Conservation (phyloP, 164 flowering plant species). For the Annona cherimola region DNA sequence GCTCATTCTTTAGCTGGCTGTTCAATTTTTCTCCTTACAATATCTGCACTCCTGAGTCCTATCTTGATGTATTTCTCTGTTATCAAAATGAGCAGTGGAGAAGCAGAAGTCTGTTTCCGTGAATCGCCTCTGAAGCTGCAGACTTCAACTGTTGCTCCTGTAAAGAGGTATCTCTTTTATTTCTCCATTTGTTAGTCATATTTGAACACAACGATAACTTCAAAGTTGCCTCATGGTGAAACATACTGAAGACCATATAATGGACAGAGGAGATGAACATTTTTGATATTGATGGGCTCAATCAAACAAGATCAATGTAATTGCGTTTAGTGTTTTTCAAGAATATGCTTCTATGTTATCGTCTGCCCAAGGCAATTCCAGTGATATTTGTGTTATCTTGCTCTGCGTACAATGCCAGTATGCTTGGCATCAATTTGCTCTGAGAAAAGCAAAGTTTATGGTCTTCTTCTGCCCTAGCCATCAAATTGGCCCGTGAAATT, state of each 20-base stretch:
- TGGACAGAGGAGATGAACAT: neutral
- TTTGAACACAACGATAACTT: neutral
- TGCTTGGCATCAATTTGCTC: too few species aligned
- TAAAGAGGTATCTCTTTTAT: slow-evolving; percentile 41
- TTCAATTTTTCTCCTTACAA: neutral
- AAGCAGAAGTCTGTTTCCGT: slow-evolving; percentile 11
- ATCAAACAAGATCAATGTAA: neutral
- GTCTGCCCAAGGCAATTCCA: neutral
- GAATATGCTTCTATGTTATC: neutral
- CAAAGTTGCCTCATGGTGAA: neutral
- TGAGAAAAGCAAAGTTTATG: too few species aligned
- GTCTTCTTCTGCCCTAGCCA: too few species aligned
- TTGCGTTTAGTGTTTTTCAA: neutral
- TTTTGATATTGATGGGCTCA: neutral
- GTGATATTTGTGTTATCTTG: too few species aligned
- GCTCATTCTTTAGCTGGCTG: neutral
- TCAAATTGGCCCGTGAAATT: too few species aligned
- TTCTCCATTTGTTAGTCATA: neutral
- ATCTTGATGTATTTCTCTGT: slow-evolving; percentile 8
- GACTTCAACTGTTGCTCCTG: slow-evolving; percentile 36
- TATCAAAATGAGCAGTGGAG: slow-evolving; percentile 31
- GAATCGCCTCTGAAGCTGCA: slow-evolving; percentile 29
- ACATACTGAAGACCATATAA: neutral
- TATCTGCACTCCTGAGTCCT: neutral
- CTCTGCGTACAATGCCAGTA: too few species aligned